A percentile compares a stretch with the other conserved stretches of the same genome.
Conservation (phyloP, 2,329 filamentous ascomycete species). For the Neonectria sp. region DNA sequence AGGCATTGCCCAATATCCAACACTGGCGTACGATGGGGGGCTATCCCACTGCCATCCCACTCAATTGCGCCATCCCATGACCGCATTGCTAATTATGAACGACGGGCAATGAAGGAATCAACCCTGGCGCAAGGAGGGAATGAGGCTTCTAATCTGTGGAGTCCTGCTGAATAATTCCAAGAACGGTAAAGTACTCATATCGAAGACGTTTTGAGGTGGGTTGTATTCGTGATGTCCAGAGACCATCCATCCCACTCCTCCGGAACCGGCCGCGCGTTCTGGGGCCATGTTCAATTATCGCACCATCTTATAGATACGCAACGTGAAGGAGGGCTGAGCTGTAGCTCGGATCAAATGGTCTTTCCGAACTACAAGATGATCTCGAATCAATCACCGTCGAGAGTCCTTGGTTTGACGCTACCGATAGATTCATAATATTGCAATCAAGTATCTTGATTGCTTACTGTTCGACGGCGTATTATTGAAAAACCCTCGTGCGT, state of each 20-base stretch:
- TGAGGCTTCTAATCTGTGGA: slow-evolving; percentile 19
- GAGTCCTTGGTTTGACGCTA: neutral
- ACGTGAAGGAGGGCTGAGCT: neutral
- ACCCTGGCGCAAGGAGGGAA: slow-evolving; percentile 15
- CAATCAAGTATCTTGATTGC: neutral
- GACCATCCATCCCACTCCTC: neutral
- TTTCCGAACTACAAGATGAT: neutral
- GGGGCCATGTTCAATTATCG: neutral
- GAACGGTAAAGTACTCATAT: slow-evolving; percentile 3
- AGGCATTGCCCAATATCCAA: slow-evolving; percentile 10
- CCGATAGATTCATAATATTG: neutral
- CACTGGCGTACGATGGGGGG: slow-evolving; percentile 27
- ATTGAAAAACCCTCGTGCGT: too few relatives aligned
- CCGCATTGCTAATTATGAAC: slow-evolving; percentile 37
- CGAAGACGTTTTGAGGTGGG: slow-evolving; percentile 28
- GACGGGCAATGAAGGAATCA: slow-evolving; percentile 21
- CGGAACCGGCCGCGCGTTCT: slow-evolving; percentile 13
- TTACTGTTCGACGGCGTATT: neutral
- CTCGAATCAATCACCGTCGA: neutral
- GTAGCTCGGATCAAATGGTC: neutral
- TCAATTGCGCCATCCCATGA: slow-evolving; percentile 41
- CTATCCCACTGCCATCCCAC: slow-evolving; percentile 36
- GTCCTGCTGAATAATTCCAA: slow-evolving; percentile 38
- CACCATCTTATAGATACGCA: neutral
- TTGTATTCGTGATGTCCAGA: slow-evolving; percentile 22